A percentile compares a stretch with the other conserved stretches of the same genome.
These are phyloP conservation scores for Penicillium psychrosexuale DNA, from an alignment of 2,329 filamentous ascomycete genomes.

Conservation along the genomic window DNA sequence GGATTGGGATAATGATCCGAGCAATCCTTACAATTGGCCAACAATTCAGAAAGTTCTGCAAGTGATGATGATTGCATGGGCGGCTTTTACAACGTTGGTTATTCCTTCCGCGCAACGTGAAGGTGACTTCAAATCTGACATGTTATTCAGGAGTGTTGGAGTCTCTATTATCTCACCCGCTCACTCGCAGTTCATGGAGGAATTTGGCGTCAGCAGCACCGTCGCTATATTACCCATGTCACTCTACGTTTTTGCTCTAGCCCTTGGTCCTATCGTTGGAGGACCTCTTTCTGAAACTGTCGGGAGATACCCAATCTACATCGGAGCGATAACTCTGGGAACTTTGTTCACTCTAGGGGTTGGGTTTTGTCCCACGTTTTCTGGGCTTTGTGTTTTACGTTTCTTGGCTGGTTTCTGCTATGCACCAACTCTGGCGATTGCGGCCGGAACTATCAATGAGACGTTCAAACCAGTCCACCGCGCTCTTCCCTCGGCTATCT, in stretches of 20 bases:
- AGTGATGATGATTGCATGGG: constrained; percentile 13
- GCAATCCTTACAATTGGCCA: constrained; percentile 20
- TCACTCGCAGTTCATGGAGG: constrained; percentile 14
- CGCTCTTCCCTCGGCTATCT: constrained; percentile 18
- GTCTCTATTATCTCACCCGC: constrained; percentile 17
- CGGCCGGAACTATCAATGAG: constrained; percentile 22
- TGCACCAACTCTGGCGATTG: constrained; percentile 15
- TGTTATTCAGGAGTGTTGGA: constrained; percentile 5
- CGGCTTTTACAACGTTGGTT: constrained; percentile 17
- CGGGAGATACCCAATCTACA: constrained; percentile 23
- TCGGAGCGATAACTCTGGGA: constrained; percentile 11
- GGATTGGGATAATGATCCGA: constrained; percentile 5
- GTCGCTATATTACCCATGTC: constrained; percentile 18
- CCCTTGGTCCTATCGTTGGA: constrained; percentile 22
- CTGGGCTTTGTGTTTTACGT: constrained; percentile 11
- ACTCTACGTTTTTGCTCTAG: constrained; percentile 17
- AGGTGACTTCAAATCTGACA: neutral
- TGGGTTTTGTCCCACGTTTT: constrained; percentile 13
- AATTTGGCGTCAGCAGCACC: constrained; percentile 15
- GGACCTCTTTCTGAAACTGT: constrained; percentile 24
- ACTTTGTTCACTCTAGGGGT: constrained; percentile 17
- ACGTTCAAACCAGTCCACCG: constrained; percentile 17
- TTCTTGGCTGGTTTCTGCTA: constrained; percentile 20
- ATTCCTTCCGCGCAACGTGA: neutral
- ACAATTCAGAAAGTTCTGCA: constrained; percentile 9